Evolutionary conservation across 768 basidiomycete species (phyloP), one percentile per base, ranked within the genome.

Genomic region (Podaxis carcinomalis): DNA sequence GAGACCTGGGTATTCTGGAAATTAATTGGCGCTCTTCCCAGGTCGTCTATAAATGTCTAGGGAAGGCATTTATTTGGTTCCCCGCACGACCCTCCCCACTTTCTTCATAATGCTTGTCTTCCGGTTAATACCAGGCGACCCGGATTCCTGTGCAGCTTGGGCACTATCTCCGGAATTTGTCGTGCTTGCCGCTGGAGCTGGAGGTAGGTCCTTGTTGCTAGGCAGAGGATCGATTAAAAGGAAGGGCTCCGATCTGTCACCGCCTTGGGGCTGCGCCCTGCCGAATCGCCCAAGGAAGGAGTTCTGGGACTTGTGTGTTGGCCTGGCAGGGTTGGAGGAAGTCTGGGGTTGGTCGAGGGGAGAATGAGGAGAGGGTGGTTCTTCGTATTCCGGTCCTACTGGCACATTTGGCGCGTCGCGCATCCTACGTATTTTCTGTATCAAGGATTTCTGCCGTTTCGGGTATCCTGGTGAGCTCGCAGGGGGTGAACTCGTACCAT

Each of bases 361-460:
- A 78, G 1, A 83, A 78, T 1, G 84, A 0, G 81, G 77, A 1
- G 83, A 84, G 9, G 77, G 77, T 5, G 75, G 75, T 23, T 76
- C 72, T 35, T 76, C 72, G 50, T 79, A 79, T 57, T 79, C 78
- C 32, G 77, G 72, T 32, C 70, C 70, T n/a, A 90, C 81, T 14
- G 92, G 92, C 1, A 93, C 86, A 63, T 93, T 93, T 9, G 92
- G 92, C 7, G 87, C 76, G 67, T 93, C 92, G 37, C 92, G 86
- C 90, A 93, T 93, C 74, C 86, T 90, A 61, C 90, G 86, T 69
- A 95, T 90, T 58, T 92, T 89, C 50, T 93, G 89, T 83, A 94
- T 93, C 64, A 95, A 76, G 13, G 90, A 92, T 73, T 86, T 92
- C 65, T 83, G 84, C 28, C 92, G 88, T 71, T 88, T 89, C 7